A percentile compares a stretch with the other conserved stretches of the same genome.
phyloP scores from a whole-genome alignment of 2,329 filamentous ascomycete species.

The Aspergillus fructus region DNA sequence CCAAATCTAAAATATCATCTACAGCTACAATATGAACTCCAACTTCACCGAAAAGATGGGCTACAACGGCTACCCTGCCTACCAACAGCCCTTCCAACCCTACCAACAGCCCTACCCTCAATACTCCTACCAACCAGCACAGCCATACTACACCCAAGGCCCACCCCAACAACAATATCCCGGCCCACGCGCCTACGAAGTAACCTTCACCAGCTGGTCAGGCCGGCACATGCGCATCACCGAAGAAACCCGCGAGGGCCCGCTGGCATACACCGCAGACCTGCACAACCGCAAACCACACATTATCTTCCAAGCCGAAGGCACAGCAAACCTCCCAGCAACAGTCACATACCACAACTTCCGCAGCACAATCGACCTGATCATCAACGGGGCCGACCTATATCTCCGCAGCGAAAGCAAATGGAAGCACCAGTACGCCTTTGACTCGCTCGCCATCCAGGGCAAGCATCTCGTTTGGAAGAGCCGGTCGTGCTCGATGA shows the following conservation, averaged over 20 bases:
- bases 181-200: slow-evolving; percentile 1
- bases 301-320: slow-evolving; percentile 13
- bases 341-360: slow-evolving; percentile 12
- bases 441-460: not conserved
- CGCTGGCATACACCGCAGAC: slow-evolving; percentile 9
- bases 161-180: not conserved
- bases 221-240: slow-evolving; percentile 8
- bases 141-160: not conserved
- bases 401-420: not conserved
- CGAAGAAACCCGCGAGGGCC: slow-evolving; percentile 1
- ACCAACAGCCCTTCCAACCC: not conserved
- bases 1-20: too few species aligned
- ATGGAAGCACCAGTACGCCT: slow-evolving; percentile 1
- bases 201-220: slow-evolving; percentile 12
- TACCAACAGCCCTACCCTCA: not conserved
- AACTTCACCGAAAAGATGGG: not conserved
- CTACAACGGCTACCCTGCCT: not conserved
- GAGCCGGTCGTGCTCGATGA: not conserved
- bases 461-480: slow-evolving; percentile 6
- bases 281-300: slow-evolving; percentile 14
- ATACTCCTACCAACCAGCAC: not conserved
- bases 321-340: slow-evolving; percentile 7
- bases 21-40: not conserved
- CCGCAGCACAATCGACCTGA: slow-evolving; percentile 7
- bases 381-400: slow-evolving; percentile 6